Percentiles rank a stretch among this genome's conserved stretches.
Conservation (phyloP, 2,329 filamentous ascomycete species). For the Fusarium mexicanum region DNA sequence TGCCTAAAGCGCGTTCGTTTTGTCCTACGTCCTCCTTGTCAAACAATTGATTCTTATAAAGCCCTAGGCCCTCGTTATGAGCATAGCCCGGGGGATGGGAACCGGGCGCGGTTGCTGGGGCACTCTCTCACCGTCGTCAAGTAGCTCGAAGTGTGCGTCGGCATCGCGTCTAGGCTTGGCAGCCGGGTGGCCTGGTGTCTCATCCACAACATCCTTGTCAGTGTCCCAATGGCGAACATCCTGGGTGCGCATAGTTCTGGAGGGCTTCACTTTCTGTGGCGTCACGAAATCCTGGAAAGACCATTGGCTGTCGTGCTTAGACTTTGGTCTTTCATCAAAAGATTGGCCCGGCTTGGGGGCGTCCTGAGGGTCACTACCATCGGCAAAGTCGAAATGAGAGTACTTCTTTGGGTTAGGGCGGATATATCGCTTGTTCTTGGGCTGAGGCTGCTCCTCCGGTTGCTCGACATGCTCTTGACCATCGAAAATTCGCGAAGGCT, state of each 20-base stretch:
- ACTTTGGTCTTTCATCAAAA: slow-evolving; percentile 57
- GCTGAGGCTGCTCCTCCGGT: slow-evolving; percentile 54
- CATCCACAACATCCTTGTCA: slow-evolving; percentile 63
- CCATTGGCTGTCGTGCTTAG: slow-evolving; percentile 81
- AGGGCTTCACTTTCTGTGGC: slow-evolving; percentile 74
- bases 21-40: slow-evolving; percentile 62
- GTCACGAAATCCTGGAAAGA: slow-evolving; percentile 89
- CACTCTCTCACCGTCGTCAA: slow-evolving; percentile 74
- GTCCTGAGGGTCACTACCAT: slow-evolving; percentile 66
- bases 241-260: slow-evolving; percentile 69
- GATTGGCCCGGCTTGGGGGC: slow-evolving; percentile 54
- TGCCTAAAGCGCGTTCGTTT: slow-evolving; percentile 62
- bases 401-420: slow-evolving; percentile 82
- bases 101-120: slow-evolving; percentile 57
- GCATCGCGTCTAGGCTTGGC: slow-evolving; percentile 80
- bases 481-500: slow-evolving; percentile 71
- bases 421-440: slow-evolving; percentile 57
- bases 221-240: slow-evolving; percentile 84
- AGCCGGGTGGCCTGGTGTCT: slow-evolving; percentile 67
- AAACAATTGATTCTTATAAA: slow-evolving; percentile 83
- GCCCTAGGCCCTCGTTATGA: slow-evolving; percentile 71
- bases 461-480: slow-evolving; percentile 57
- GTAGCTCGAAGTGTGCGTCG: slow-evolving; percentile 84
- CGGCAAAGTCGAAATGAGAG: slow-evolving; percentile 84
- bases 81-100: slow-evolving; percentile 62